Evolutionary conservation across 306 rosid genomes (phyloP), one percentile per base, ranked within the genome.

Genomic region (Senna siamea): DNA sequence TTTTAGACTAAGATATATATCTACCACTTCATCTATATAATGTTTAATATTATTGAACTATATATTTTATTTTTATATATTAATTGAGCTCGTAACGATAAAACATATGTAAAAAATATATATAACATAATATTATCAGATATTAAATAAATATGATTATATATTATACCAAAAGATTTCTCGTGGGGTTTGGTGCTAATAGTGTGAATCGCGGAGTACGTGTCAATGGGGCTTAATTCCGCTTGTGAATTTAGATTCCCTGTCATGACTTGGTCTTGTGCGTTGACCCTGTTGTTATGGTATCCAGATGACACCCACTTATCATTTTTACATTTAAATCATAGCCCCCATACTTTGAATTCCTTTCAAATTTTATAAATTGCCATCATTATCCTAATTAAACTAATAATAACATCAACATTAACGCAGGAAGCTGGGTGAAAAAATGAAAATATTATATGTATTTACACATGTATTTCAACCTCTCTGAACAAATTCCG

Each of bases 261-360:
- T 66, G 2, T 70, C 40, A 56, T 37, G 82, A 73, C 75, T 53
- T 52, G 37, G 73, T 67, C 76, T 76, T 72, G 12, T 2, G 44
- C 47, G 22, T 58, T 55, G 69, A 75, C 74, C 65, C 72, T 52
- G 70, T 51, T 52, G 70, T 51, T 48, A 22, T 34, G 62, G 67
- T 22, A 37, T 12, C 30, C 35, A 63, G 65, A 38, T 64, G 72
- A 40, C 73, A 55, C 40, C 13, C 52, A 17, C 52, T 23, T 66
- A 0, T 14, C 0, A 9, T 18, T 43, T 41, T 66, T 65, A 70
- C 66, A 28, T 41, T 44, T 8, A n/a, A 59, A 46, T 34, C 22
- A 7, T 0, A 34, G 44, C 53, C 76, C 76, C 35, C 2, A 19
- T 5, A 7, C 1, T 13, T 32, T 32, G 59, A 30, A 12, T 59